Evolutionary conservation across 805 yeast genomes (phyloP).

Genomic region (Brettanomyces nanus): DNA sequence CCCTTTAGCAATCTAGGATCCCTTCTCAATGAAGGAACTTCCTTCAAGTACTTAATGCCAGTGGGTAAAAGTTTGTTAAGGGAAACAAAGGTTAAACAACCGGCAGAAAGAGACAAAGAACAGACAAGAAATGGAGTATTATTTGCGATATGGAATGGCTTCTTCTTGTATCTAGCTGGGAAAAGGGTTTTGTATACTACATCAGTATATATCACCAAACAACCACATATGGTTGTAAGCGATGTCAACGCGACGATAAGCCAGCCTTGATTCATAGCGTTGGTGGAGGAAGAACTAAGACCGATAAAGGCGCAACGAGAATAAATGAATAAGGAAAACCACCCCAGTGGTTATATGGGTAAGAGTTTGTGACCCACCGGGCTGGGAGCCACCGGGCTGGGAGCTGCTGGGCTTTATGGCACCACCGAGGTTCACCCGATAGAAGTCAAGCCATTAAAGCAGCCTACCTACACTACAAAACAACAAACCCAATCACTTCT

Average conservation of each 20-base stretch:
- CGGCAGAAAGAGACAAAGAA: conserved; percentile 71
- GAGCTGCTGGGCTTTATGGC: too few species aligned
- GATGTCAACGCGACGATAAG: conserved; percentile 57
- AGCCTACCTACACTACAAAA: too few species aligned
- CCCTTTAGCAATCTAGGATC: conserved; percentile 28
- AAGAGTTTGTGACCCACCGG: too few species aligned
- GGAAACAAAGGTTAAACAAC: conserved; percentile 75
- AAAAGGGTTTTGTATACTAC: conserved; percentile 40
- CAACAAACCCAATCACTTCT: too few species aligned
- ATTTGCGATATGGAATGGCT: conserved; percentile 46
- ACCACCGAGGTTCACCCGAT: too few species aligned
- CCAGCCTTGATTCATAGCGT: conserved; percentile 50
- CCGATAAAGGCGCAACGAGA: not conserved
- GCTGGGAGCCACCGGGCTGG: too few species aligned
- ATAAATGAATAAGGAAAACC: not conserved
- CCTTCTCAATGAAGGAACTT: conserved; percentile 20
- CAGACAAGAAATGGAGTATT: conserved; percentile 62
- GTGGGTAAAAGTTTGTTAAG: conserved; percentile 72
- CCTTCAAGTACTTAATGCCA: conserved; percentile 37
- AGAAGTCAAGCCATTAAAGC: too few species aligned
- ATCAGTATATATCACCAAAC: conserved; percentile 56
- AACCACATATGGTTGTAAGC: conserved; percentile 63
- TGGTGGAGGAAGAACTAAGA: too few species aligned
- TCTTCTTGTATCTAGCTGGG: conserved; percentile 28
- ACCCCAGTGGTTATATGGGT: too few species aligned